Evolutionary conservation across 2,329 filamentous ascomycete genomes (phyloP), one percentile per base, ranked within the genome.

Genomic region (Alternaria sp.): DNA sequence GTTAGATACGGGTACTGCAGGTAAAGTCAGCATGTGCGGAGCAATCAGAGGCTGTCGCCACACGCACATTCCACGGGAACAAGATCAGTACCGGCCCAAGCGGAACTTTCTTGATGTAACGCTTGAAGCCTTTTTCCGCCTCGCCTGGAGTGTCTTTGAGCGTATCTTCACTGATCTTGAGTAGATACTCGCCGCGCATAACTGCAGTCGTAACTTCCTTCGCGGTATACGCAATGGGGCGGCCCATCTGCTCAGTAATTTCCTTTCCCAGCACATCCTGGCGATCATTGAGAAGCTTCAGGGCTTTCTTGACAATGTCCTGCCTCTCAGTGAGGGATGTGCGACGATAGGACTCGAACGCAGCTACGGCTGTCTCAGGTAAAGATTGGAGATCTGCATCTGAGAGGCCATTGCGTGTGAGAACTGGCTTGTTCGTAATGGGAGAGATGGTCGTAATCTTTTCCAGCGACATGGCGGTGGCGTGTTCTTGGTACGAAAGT

Each of bases 11-110:
- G 94, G 75, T 98, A 98, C 93, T 96, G 61, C 39, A 62, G 32
- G 11, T 57, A 26, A n/a, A 12, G 55, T 77, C 52, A 76, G 65
- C 53, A 57, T 48, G 51, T 38, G 63, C 34, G 22, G 51, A 42
- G 22, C 34, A 60, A 56, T 44, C 48, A 59, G 49, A 55, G 42
- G 34, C 24, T 34, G n/a, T 61, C 54, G 57, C 55, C 57, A 54
- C 60, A 85, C 92, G 81, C 81, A 95, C 93, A 81, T 98, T 98
- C 94, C 94, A 98, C 0, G 94, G 91, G 80, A 97, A 97, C 62
- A 98, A 88, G 66, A 97, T 86, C 60, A 98, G 85, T 16, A 95
- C 91, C 11, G 93, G 93, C 1, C 94, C 94, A 53, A 97, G 87
- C 0, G 94, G 92, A 8, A 92, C 87, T 80, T 96, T 96, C 77